A percentile compares a stretch with the other conserved stretches of the same genome.
Evolutionary conservation across 345 rosid genomes (phyloP).

Genomic region (Geranium rotundifolium): DNA sequence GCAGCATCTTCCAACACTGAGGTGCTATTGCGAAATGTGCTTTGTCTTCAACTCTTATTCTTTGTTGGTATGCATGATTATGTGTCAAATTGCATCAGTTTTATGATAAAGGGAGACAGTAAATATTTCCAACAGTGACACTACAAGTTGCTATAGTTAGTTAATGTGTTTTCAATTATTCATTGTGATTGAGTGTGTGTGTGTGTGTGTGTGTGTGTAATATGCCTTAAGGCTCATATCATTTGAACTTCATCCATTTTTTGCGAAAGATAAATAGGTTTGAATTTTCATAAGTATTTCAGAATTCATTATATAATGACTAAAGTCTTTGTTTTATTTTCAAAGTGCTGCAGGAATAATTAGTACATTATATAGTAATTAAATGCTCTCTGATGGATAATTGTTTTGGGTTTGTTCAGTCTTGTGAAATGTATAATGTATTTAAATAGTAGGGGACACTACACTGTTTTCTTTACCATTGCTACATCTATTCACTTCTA

Average conservation of each 20-base stretch:
- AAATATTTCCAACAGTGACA: too few relatives aligned
- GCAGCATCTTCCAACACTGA: conserved; percentile 23
- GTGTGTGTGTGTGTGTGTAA: too few relatives aligned
- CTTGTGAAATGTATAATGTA: not conserved
- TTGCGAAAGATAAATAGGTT: too few relatives aligned
- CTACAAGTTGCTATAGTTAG: too few relatives aligned
- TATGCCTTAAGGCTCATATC: too few relatives aligned
- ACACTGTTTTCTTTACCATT: not conserved
- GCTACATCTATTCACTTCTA: not conserved
- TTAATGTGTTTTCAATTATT: too few relatives aligned
- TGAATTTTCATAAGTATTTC: not conserved
- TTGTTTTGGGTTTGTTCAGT: too few relatives aligned
- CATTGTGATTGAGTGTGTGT: too few relatives aligned
- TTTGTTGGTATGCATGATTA: not conserved
- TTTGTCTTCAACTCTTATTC: not conserved
- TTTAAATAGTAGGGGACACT: not conserved
- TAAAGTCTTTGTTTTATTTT: too few relatives aligned
- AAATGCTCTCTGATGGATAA: not conserved
- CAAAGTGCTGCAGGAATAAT: not conserved
- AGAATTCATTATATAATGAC: too few relatives aligned
- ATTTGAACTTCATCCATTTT: too few relatives aligned
- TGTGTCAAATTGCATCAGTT: too few relatives aligned
- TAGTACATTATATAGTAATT: not conserved
- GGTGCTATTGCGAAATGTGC: conserved; percentile 4
- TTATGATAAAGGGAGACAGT: not conserved